Base-by-base conservation (phyloP, 139 green algal species). In the Gonium pectorale region DNA sequence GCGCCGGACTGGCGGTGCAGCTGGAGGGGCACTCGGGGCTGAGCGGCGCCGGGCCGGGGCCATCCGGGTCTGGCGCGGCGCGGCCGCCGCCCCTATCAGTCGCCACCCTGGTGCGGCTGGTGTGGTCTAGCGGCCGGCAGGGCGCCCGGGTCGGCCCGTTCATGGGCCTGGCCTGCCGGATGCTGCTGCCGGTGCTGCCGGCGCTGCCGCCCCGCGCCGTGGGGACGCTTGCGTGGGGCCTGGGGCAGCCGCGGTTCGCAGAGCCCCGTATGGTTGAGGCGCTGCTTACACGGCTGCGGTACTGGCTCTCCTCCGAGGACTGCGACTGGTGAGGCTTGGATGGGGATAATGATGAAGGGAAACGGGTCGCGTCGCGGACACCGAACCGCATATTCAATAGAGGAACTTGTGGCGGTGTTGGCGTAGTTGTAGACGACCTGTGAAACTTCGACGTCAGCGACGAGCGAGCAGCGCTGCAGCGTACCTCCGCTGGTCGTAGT, bases 211-310 rank as follows among this genome's bases (percentile, higher is more conserved):
- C 74, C 2, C 27, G 40, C 3, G 40, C 37, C 21, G 75, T 71
- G 38, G 75, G 75, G 5, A 9, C 40, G 21, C 59, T 82, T 40
- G 75, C 75, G 3, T 82, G 75, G 75, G 75, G 75, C n/a, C 29
- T 82, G 75, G 75, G 75, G 8, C 59, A 72, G 26, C 75, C 75
- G 59, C 75, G 59, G 29, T 82, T 43, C 59, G 17, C 13, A 22
- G 59, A 52, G 29, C 75, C 75, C 1, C 41, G 75, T 21, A 9
- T 71, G 15, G 62, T 6, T 7, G 41, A 51, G 40, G 59, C 59
- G 22, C 41, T 82, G 38, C 59, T 71, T 59, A 41, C 40, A 38
- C 40, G 33, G 75, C 56, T 82, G 31, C 41, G 59, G 40, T 41
- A 59, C 15, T 82, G 75, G 75, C 59, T 82, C 59, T 11, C 38